A percentile compares a stretch with the other conserved stretches of the same genome.
Conservation (phyloP, 2,329 filamentous ascomycete species). For the Pyrenophora graminea region DNA sequence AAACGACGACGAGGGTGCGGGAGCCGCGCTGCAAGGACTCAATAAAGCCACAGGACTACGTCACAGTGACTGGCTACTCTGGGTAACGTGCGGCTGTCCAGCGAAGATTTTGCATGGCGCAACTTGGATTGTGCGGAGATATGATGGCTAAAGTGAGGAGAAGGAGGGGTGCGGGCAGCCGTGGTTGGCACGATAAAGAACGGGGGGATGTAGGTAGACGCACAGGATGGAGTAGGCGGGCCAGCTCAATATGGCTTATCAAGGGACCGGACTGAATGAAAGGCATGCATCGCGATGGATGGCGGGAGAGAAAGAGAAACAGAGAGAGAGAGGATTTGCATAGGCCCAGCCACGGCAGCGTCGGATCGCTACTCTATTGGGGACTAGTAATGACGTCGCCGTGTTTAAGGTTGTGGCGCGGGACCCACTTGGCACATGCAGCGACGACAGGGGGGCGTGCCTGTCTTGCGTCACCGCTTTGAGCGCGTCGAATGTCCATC, state of each 20-base stretch:
- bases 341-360: conserved; percentile 9
- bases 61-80: conserved; percentile 6
- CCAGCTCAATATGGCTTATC: neutral
- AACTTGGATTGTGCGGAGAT: conserved; percentile 3
- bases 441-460: conserved; percentile 3
- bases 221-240: too few species aligned
- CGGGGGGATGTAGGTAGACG: neutral
- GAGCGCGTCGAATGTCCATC: conserved; percentile 17
- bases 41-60: conserved; percentile 12
- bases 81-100: neutral
- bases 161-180: conserved; percentile 7
- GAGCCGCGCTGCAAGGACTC: neutral
- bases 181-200: conserved; percentile 14
- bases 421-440: conserved; percentile 1
- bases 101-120: neutral
- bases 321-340: neutral
- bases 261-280: neutral
- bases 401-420: conserved; percentile 24
- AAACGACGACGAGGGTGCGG: neutral
- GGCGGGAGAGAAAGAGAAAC: too few species aligned
- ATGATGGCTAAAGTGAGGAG: conserved; percentile 6
- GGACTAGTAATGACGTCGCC: conserved; percentile 14
- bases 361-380: conserved; percentile 8
- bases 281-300: conserved; percentile 1
- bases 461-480: conserved; percentile 15